A percentile compares a stretch with the other conserved stretches of the same genome.
Conservation (phyloP, 192 early-diverging fungal genomes). For the Diversispora epigaea region DNA sequence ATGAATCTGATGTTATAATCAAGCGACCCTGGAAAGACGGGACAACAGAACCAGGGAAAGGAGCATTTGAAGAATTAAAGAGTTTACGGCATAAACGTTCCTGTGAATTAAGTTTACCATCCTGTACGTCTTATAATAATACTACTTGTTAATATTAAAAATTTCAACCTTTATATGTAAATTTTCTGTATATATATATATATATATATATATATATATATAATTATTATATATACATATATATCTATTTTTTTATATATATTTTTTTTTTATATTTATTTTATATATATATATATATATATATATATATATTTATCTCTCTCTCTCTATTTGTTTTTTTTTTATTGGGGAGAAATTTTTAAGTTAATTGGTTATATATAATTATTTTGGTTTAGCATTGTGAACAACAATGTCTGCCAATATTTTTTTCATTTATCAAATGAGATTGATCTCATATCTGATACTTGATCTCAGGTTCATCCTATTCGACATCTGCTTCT, state of each 20-base stretch:
- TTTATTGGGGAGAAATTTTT: too few relatives aligned
- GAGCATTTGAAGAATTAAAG: slow-evolving; percentile 23
- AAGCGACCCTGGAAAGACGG: slow-evolving; percentile 33
- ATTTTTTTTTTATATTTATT: too few relatives aligned
- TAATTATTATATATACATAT: not conserved
- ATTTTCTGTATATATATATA: not conserved
- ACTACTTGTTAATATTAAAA: not conserved
- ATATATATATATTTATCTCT: too few relatives aligned
- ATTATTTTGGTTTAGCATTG: too few relatives aligned
- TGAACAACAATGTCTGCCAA: too few relatives aligned
- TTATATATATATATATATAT: too few relatives aligned
- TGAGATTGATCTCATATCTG: not conserved
- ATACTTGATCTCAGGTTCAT: not conserved
- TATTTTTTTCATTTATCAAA: not conserved
- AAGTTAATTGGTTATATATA: too few relatives aligned
- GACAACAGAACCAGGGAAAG: slow-evolving; percentile 26
- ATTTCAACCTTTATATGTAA: not conserved
- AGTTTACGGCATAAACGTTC: slow-evolving; percentile 4
- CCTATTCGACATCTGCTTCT: not conserved
- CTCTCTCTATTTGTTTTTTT: too few relatives aligned
- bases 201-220: not conserved
- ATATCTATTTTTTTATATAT: too few relatives aligned
- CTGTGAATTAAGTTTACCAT: not conserved
- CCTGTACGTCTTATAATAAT: slow-evolving; percentile 12
- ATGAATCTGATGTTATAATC: slow-evolving; percentile 27